These are phyloP conservation scores for Trypanosoma congolense DNA, from an alignment of 208 protist species.

Conservation along the genomic window DNA sequence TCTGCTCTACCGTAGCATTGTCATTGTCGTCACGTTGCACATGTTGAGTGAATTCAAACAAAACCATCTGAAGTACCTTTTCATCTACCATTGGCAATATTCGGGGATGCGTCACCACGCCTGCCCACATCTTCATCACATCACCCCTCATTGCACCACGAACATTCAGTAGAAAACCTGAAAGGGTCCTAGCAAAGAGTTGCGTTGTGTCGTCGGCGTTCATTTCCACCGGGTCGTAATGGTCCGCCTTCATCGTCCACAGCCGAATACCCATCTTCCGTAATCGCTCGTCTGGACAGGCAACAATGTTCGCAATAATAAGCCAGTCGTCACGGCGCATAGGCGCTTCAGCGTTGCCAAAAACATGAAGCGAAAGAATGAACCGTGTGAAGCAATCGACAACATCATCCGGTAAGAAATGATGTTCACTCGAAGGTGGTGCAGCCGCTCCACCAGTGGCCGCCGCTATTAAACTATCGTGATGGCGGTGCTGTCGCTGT, in stretches of 20 bases:
- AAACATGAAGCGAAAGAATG: conserved; percentile 9
- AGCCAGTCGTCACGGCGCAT: conserved; percentile 15
- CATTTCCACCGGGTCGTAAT: conserved; percentile 2
- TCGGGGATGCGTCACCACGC: conserved; percentile 10
- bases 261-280: conserved; percentile 11
- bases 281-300: conserved; percentile 7
- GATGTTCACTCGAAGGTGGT: background rate
- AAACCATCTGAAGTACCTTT: conserved; percentile 5
- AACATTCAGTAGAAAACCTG: background rate
- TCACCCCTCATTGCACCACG: conserved; percentile 5
- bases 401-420: conserved; percentile 6
- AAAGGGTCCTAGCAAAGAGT: background rate
- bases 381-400: conserved; percentile 14
- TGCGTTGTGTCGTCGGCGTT: background rate
- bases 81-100: background rate
- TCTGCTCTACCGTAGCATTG: background rate
- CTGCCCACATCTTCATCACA: conserved; percentile 20
- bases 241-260: conserved; percentile 9
- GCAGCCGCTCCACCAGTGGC: no score
- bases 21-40: background rate
- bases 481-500: background rate
- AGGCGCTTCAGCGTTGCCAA: conserved; percentile 5
- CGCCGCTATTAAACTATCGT: background rate
- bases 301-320: conserved; percentile 13
- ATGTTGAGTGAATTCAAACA: conserved; percentile 9